These are phyloP conservation scores for Saxispiralis lemnorum DNA, from an alignment of 495 filamentous ascomycete genomes.

Conservation along the genomic window DNA sequence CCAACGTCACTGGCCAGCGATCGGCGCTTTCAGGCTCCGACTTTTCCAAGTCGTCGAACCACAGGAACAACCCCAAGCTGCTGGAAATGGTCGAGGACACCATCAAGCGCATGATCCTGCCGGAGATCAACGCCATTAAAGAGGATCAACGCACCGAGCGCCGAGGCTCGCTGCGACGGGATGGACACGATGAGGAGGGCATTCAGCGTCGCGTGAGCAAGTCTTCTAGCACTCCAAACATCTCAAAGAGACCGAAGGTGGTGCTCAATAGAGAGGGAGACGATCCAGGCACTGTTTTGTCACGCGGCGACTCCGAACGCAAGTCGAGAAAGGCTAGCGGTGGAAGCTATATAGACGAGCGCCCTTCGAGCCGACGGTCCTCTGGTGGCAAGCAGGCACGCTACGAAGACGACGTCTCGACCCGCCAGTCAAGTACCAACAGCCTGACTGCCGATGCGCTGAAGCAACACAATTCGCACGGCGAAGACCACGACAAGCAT, in stretches of 20 bases:
- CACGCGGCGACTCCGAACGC: constrained; percentile 34
- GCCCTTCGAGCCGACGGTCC: constrained; percentile 14
- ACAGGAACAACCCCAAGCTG: constrained; percentile 80
- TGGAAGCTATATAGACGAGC: constrained; percentile 24
- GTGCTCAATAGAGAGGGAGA: constrained; percentile 43
- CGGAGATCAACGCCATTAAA: constrained; percentile 80
- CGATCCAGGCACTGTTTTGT: constrained; percentile 39
- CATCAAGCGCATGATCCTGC: constrained; percentile 77
- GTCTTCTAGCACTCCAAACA: constrained; percentile 51
- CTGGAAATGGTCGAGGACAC: constrained; percentile 92
- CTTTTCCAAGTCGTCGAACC: constrained; percentile 42
- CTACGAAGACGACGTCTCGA: constrained; percentile 29
- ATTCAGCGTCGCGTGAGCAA: constrained; percentile 47
- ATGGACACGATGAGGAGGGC: constrained; percentile 23
- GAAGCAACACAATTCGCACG: constrained; percentile 45
- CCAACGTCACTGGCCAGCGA: constrained; percentile 53
- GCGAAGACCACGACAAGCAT: constrained; percentile 33
- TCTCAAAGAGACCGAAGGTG: constrained; percentile 44
- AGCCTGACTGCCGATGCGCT: constrained; percentile 47
- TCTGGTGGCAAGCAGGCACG: constrained; percentile 6
- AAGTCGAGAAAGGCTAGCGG: constrained; percentile 30
- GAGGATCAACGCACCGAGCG: constrained; percentile 58
- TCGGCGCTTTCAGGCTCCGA: constrained; percentile 62
- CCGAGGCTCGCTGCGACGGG: constrained; percentile 3
- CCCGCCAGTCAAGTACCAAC: constrained; percentile 38